These are phyloP conservation scores for Chytriomyces sp. DNA, from an alignment of 192 early-diverging fungal genomes.

Conservation along the genomic window DNA sequence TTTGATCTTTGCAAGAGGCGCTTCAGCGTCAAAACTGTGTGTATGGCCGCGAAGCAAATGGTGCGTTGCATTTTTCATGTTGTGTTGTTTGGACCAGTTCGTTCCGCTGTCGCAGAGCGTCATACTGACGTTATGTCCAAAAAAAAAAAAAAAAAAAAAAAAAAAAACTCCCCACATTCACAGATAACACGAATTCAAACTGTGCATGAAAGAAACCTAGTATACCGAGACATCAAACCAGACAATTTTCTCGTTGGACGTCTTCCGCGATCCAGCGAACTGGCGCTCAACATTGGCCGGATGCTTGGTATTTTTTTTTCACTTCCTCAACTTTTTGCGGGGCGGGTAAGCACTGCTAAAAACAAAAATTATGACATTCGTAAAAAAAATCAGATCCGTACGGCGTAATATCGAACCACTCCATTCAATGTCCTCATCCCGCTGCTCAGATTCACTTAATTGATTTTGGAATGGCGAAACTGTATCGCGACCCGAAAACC, in stretches of 20 bases:
- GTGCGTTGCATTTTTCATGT: conserved; percentile 43
- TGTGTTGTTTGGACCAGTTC: too few relatives aligned
- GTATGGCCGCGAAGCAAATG: conserved; percentile 96
- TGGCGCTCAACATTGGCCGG: conserved; percentile 1
- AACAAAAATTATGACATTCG: neutral
- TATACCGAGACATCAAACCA: conserved; percentile 98
- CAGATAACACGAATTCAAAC: conserved; percentile 86
- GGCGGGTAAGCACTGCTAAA: too few relatives aligned
- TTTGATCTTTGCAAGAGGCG: conserved; percentile 93
- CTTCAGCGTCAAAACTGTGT: conserved; percentile 91
- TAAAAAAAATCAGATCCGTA: conserved; percentile 44
- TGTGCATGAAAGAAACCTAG: conserved; percentile 91
- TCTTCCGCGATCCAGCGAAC: conserved; percentile 55
- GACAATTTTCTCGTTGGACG: conserved; percentile 97
- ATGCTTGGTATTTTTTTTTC: conserved; percentile 2
- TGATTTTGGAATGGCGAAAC: conserved; percentile 99
- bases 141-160: too few relatives aligned
- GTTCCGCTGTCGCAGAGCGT: too few relatives aligned
- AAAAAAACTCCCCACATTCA: conserved; percentile 15
- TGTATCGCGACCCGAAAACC: conserved; percentile 95
- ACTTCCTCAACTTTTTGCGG: too few relatives aligned
- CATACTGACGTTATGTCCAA: too few relatives aligned
- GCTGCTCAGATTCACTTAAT: conserved; percentile 80
- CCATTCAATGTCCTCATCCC: conserved; percentile 60
- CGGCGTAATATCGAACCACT: conserved; percentile 57